phyloP scores from a whole-genome alignment of 768 basidiomycete species.

The Termitomyces sp. region DNA sequence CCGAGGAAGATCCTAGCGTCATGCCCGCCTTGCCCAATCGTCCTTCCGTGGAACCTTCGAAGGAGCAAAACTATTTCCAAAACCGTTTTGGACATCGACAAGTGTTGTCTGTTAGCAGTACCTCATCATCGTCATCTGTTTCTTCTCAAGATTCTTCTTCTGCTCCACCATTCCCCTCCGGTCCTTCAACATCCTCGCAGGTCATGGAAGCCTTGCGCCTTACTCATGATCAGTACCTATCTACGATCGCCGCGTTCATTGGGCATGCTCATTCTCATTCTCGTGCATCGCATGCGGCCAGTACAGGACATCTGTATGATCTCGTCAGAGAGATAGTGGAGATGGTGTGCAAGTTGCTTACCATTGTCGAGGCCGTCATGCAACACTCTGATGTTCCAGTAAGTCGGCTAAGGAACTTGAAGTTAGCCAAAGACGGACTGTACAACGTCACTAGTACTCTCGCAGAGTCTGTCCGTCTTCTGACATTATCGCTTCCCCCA shows the following conservation, averaged over 20 bases:
- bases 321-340: slow-evolving; percentile 94
- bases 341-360: slow-evolving; percentile 85
- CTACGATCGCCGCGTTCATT: slow-evolving; percentile 95
- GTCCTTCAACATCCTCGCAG: slow-evolving; percentile 62
- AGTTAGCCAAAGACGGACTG: slow-evolving; percentile 68
- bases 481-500: slow-evolving; percentile 48
- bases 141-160: slow-evolving; percentile 64
- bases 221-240: slow-evolving; percentile 87
- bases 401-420: slow-evolving; percentile 60
- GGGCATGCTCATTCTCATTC: slow-evolving; percentile 95
- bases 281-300: slow-evolving; percentile 84
- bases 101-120: slow-evolving; percentile 59
- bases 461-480: slow-evolving; percentile 79
- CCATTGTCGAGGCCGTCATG: slow-evolving; percentile 86
- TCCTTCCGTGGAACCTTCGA: slow-evolving; percentile 5
- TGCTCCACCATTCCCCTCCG: slow-evolving; percentile 60
- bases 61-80: slow-evolving; percentile 16
- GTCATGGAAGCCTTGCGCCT: slow-evolving; percentile 72
- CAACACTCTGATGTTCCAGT: slow-evolving; percentile 65
- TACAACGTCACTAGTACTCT: slow-evolving; percentile 83
- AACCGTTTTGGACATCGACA: slow-evolving; percentile 38
- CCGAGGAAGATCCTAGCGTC: slow-evolving; percentile 31
- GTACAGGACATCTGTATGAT: slow-evolving; percentile 91
- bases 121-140: slow-evolving; percentile 59
- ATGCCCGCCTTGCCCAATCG: slow-evolving; percentile 30